Evolutionary conservation across 345 rosid species (phyloP).

Genomic region (Lepidium didymum): DNA sequence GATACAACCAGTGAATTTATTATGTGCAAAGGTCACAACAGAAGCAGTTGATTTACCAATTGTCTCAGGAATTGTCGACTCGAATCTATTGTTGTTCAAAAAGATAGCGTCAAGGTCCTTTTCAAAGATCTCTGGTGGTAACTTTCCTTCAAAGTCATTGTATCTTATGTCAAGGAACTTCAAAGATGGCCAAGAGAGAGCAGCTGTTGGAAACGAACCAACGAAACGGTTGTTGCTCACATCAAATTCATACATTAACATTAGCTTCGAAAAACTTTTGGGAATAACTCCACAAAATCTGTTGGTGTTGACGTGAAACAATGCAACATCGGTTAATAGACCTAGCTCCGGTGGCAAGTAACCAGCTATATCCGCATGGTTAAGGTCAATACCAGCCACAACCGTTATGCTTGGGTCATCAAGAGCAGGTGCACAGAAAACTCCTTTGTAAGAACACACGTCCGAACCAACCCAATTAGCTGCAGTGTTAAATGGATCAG

Average conservation of each 20-base stretch:
- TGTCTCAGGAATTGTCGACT: conserved; percentile 55
- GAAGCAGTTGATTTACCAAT: conserved; percentile 61
- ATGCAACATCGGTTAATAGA: conserved; percentile 47
- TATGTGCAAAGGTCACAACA: conserved; percentile 57
- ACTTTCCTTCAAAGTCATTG: conserved; percentile 68
- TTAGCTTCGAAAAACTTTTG: conserved; percentile 39
- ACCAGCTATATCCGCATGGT: conserved; percentile 79
- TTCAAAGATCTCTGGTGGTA: conserved; percentile 50
- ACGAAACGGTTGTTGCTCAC: conserved; percentile 83
- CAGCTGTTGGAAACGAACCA: conserved; percentile 54
- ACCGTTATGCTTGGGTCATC: conserved; percentile 50
- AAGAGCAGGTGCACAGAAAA: conserved; percentile 59
- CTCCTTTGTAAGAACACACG: conserved; percentile 69
- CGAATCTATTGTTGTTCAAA: conserved; percentile 73
- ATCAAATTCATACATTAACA: conserved; percentile 68
- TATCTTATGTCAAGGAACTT: conserved; percentile 61
- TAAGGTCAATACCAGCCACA: conserved; percentile 75
- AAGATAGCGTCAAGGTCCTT: conserved; percentile 61
- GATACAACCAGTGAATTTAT: conserved; percentile 67
- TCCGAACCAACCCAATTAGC: conserved; percentile 64
- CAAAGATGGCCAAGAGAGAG: conserved; percentile 46
- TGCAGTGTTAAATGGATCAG: conserved; percentile 62
- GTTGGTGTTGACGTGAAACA: conserved; percentile 71
- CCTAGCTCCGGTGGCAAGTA: conserved; percentile 70
- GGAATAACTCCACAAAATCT: conserved; percentile 85